Evolutionary conservation across 768 basidiomycete species (phyloP), one percentile per base, ranked within the genome.

Genomic region (Suillus hirtellus): DNA sequence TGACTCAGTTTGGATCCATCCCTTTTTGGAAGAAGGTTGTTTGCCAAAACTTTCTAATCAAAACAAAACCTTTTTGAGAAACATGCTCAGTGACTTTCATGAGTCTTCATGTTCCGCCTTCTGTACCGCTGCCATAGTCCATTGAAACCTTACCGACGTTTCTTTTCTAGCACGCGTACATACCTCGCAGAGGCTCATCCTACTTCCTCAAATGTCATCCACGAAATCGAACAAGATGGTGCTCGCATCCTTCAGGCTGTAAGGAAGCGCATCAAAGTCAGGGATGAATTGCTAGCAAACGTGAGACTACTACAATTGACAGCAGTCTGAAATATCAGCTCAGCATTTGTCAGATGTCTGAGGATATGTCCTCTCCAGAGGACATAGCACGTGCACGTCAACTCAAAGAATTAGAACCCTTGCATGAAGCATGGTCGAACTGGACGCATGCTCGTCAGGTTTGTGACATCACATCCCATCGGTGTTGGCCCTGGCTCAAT

Each of bases 401-500:
- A 31, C 73, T 89, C 50, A 90, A 89, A 66, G 89, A 93, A 62
- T 73, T 88, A 14, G 89, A 92, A 66, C 81, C 86, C 2, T 76
- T 95, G 3, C 81, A 84, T 43, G 73, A 79, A 12, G 89, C 88
- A 11, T 96, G 93, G 92, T 75, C 84, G 35, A 72, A 80, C 27
- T 93, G 89, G 85, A 71, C 70, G 24, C 74, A 76, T n/a, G 80
- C 84, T 6, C 79, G 78, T 64, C 69, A 87, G 80, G 93, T 92
- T 65, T 61, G 82, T 75, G 9, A n/a, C 14, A 24, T 44, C 35
- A 58, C 34, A 17, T 49, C 24, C 24, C 43, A 40, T 60, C 62
- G n/a, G 64, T 50, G 54, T 31, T 53, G 15, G 59, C 59, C 60
- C 66, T 59, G 60, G 46, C 40, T 63, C 53, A 61, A 71, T 60